Conservation (phyloP, 1,284 basidiomycete species). For the Leccinum griseonigrum region DNA sequence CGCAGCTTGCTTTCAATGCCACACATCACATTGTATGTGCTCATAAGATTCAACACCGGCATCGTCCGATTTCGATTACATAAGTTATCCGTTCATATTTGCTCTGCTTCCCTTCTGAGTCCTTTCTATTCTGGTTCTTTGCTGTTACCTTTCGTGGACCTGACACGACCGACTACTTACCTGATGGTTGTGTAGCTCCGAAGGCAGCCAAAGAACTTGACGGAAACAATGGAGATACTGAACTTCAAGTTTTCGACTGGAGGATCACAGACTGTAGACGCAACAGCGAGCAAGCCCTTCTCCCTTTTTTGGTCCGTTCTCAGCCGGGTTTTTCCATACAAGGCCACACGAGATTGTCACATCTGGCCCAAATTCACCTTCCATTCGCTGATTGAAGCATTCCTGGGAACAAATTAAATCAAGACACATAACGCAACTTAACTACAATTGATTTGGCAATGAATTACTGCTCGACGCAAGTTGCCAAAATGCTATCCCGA, state of each 20-base stretch:
- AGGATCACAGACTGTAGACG: not conserved
- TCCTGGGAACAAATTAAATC: no score
- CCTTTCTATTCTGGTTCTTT: no score
- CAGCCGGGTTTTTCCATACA: not conserved
- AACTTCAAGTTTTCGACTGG: not conserved
- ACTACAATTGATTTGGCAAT: no score
- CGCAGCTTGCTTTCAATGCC: slow-evolving; percentile 50
- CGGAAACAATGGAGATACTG: not conserved
- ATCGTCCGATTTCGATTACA: no score
- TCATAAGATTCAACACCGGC: slow-evolving; percentile 50
- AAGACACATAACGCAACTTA: no score
- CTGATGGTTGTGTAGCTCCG: not conserved
- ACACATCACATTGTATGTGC: slow-evolving; percentile 52
- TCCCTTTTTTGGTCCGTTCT: not conserved
- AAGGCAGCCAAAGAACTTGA: not conserved
- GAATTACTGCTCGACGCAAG: no score
- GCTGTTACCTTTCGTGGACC: no score
- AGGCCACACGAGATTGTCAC: not conserved
- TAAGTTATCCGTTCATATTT: no score
- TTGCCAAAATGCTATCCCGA: not conserved
- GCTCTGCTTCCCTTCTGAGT: no score
- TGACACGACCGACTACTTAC: no score
- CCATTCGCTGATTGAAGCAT: no score
- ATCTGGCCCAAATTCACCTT: no score
- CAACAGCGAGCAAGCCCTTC: not conserved